These are phyloP conservation scores for Geotrichum aggregatum DNA, from an alignment of 1,139 yeast species.

Conservation along the genomic window DNA sequence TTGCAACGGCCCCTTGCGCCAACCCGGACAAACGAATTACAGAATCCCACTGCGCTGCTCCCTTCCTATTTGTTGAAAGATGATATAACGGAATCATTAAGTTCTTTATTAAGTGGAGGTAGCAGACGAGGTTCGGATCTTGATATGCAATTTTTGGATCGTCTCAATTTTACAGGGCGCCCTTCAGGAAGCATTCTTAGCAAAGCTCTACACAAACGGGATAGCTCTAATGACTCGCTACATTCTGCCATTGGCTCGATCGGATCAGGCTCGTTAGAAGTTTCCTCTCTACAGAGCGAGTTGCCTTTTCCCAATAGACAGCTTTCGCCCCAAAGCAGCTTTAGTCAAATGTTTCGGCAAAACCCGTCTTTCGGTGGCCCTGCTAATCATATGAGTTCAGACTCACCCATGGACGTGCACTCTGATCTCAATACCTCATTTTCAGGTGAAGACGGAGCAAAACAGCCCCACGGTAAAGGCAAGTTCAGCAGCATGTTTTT, in stretches of 20 bases:
- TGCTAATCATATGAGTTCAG: not conserved
- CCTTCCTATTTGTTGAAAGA: constrained; percentile 17
- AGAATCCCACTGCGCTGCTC: constrained; percentile 9
- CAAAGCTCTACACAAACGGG: constrained; percentile 24
- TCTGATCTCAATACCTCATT: not conserved
- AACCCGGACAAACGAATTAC: constrained; percentile 2
- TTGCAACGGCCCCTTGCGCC: constrained; percentile 4
- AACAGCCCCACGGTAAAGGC: constrained; percentile 8
- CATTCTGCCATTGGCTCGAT: constrained; percentile 15
- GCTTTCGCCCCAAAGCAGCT: constrained; percentile 15
- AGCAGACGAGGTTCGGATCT: not conserved
- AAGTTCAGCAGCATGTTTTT: constrained; percentile 22
- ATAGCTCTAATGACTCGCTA: constrained; percentile 18
- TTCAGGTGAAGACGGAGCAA: constrained; percentile 7
- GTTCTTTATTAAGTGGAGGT: not conserved
- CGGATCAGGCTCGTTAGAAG: constrained; percentile 8
- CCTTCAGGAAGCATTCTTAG: constrained; percentile 29
- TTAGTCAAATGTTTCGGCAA: constrained; percentile 14
- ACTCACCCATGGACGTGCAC: not conserved
- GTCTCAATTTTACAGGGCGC: constrained; percentile 18
- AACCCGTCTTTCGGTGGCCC: not conserved
- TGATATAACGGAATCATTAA: constrained; percentile 10
- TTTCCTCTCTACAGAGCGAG: constrained; percentile 1
- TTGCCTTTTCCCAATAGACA: not conserved
- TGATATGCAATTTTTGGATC: constrained; percentile 31